Base-by-base conservation (phyloP, 768 basidiomycete genomes). In the Hortiboletus campestris region DNA sequence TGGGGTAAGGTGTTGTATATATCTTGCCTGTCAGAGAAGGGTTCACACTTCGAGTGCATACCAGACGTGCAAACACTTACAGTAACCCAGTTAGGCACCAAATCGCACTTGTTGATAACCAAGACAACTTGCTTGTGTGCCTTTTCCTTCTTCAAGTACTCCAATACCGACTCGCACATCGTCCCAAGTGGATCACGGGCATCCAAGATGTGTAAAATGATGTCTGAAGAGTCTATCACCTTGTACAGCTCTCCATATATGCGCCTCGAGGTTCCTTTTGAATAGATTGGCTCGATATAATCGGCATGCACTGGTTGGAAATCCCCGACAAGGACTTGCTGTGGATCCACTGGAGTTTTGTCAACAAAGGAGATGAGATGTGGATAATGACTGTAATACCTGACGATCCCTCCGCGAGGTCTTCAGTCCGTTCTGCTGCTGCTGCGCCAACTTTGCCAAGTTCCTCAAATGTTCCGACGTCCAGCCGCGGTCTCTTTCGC, bases 181-280 rank as follows among this genome's bases (percentile, higher is more conserved):
- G 97, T 98, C 4, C 97, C 97, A 46, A 97, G 70, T 1, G 96
- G 96, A 71, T 98, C 96, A 41, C 96, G 84, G 17, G 96, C 95
- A 72, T 99, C 96, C 57, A 99, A 77, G 48, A 99, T 84, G 68
- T 99, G 96, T 34, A 99, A 80, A 55, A 99, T 82, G 40, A 98
- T 93, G 67, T 99, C 96, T 8, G 94, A 96, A 3, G 96, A 99
- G 71, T 99, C 97, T 67, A 99, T 94, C 61, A 99, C 96, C 73
- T 99, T 99, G 82, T 99, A 98, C 8, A 98, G 78, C 72, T 99
- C 96, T 56, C 94, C 95, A 74, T 97, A 98, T 57, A 99, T 99
- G 20, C 96, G 86, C 35, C 89, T 81, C 12, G 94, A 96, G 2
- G 95, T 98, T 36, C 96, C 96, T 72, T 98, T 98, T 48, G 88